Evolutionary conservation across 1,284 basidiomycete genomes (phyloP), one percentile per base, ranked within the genome.

Genomic region (Apiotrichum siamense): DNA sequence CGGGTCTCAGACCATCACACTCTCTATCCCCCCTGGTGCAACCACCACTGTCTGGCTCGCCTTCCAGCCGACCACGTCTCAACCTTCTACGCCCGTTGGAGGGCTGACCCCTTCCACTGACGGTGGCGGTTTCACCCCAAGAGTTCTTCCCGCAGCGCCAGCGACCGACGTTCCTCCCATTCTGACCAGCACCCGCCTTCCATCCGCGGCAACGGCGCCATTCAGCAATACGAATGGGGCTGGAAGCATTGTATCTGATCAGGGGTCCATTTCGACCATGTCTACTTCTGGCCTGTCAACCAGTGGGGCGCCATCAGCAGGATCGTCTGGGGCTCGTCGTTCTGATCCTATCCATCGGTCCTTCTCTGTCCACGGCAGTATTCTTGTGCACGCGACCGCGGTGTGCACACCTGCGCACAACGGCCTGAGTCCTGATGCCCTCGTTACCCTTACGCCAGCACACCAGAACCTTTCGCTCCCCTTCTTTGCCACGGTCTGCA

Each of bases 401-500:
- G 24, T 35, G 23, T 26, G 17, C 21, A 9, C 45, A 4, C 18
- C 18, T 29, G 29, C 18, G 24, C 26, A 26, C 9, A 41, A 37
- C 20, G 48, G 23, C 17, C 3, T 18, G 20, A 32, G 29, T 1
- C 18, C 29, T 7, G 33, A 44, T 37, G 40, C 42, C 2, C 41
- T 50, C 23, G 38, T 38, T 21, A 25, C 43, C 31, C 26, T 35
- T 27, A 11, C 43, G 13, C 53, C 42, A n/a, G 45, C 49, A 1
- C 38, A 48, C 27, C 44, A 73, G 44, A 60, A 55, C 41, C 26
- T 72, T 52, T 58, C 54, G 18, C 49, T 73, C 1, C 71, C 71
- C 1, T 69, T 72, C 54, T 70, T 67, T 49, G 71, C 71, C 5
- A 69, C 69, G 4, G 65, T 73, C 33, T 72, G 71, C 49, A 56